Base-by-base conservation (phyloP, 2,329 filamentous ascomycete genomes). In the Xylariaceae sp. region DNA sequence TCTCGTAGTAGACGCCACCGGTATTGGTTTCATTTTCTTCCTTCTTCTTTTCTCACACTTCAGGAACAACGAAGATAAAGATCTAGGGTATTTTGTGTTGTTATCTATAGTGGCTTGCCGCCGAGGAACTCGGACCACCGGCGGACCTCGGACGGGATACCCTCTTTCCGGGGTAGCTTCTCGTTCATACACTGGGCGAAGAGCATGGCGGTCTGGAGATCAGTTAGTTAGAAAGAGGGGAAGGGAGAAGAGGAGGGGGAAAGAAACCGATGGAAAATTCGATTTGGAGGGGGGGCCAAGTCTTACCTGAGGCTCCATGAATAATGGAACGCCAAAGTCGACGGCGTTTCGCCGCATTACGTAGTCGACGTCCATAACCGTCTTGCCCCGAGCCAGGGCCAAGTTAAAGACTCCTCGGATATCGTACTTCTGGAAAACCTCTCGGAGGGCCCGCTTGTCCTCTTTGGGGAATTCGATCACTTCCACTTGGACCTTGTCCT, bases 331-430 rank as follows among this genome's bases (percentile, higher is more conserved):
- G 67, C 93, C 93, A 74, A 99, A 99, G 78, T 99, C 95, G 54
- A 99, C 95, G 23, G 95, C 95, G 72, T 99, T 99, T 73, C 95
- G 87, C 70, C 95, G 87, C 93, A 98, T 98, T 54, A 99, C 92
- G 70, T 99, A 99, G 80, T 99, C 93, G 70, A 96, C 91, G 72
- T 99, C 95, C 59, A 90, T 79, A 59, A 91, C 81, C 40, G 89
- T 93, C 81, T 90, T 93, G 59, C 87, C 95, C 70, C 93, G 84
- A 65, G 84, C 85, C 75, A 89, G 86, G 56, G 93, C 92, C 69
- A 99, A 79, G 81, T 98, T 98, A 83, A 99, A 99, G 59, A 92
- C 90, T 69, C 95, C 95, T 56, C 89, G 87, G 75, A 99, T 96
- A 74, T 98, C 89, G 77, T 98, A 92, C 83, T 96, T 96, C 83